These are phyloP conservation scores for Hygrophoropsis aurantiaca DNA, from an alignment of 768 basidiomycete species.

Conservation along the genomic window DNA sequence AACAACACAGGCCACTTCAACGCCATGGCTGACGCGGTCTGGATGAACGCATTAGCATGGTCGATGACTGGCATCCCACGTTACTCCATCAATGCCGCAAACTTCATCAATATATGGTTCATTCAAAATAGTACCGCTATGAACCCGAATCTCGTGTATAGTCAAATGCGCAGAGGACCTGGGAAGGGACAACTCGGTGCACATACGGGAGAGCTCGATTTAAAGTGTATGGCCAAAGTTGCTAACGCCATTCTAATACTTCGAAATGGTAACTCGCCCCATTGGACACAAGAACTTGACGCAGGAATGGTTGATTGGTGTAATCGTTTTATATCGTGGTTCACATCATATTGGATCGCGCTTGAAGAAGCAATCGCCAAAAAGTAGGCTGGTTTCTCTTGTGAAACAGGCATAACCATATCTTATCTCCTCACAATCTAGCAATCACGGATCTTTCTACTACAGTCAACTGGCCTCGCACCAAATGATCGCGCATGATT, in stretches of 20 bases:
- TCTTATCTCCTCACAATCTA: conserved; percentile 18
- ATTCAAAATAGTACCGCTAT: conserved; percentile 54
- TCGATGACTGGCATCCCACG: conserved; percentile 38
- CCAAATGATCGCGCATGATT: conserved; percentile 53
- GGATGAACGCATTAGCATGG: conserved; percentile 62
- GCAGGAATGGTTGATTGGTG: conserved; percentile 50
- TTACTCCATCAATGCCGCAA: conserved; percentile 44
- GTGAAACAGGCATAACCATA: background rate
- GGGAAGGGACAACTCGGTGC: conserved; percentile 31
- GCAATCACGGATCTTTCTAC: conserved; percentile 69
- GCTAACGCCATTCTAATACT: conserved; percentile 53
- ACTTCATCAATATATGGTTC: conserved; percentile 59
- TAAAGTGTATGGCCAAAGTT: conserved; percentile 59
- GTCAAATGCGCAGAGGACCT: conserved; percentile 37
- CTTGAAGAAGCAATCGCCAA: conserved; percentile 42
- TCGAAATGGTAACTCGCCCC: conserved; percentile 44
- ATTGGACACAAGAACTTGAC: conserved; percentile 58
- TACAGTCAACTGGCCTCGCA: conserved; percentile 58
- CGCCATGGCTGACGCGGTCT: conserved; percentile 55
- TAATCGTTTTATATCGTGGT: conserved; percentile 53
- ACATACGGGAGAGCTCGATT: conserved; percentile 60
- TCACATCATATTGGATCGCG: conserved; percentile 48
- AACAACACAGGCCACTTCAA: conserved; percentile 57
- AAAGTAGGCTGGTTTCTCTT: conserved; percentile 44
- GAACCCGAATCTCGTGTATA: conserved; percentile 65